Evolutionary conservation across 2,329 filamentous ascomycete genomes (phyloP).

Genomic region (Camillea tinctor): DNA sequence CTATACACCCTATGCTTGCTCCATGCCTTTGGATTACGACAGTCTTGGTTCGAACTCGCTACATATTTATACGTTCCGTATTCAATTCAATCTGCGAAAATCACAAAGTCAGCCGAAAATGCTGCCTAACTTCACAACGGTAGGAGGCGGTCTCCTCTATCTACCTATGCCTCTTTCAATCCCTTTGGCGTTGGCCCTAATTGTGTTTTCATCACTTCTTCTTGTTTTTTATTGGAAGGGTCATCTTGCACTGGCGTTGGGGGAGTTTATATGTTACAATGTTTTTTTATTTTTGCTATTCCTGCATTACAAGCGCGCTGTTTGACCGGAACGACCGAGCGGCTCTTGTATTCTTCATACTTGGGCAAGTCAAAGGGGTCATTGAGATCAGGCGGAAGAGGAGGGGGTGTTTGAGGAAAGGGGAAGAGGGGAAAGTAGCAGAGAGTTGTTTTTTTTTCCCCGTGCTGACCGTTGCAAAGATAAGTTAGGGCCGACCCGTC

Average conservation of each 20-base stretch:
- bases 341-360: not conserved
- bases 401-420: no score
- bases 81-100: not conserved
- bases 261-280: conserved; percentile 11
- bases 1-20: conserved; percentile 9
- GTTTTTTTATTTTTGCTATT: not conserved
- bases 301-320: not conserved
- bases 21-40: conserved; percentile 9
- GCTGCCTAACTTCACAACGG: not conserved
- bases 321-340: not conserved
- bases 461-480: not conserved
- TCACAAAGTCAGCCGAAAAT: not conserved
- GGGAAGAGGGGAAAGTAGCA: not conserved
- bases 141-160: not conserved
- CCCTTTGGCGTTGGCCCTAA: not conserved
- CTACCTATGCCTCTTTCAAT: not conserved
- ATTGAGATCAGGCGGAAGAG: no score
- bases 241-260: conserved; percentile 14
- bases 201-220: not conserved
- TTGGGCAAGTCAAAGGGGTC: not conserved
- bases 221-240: no score
- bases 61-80: conserved; percentile 5
- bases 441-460: no score
- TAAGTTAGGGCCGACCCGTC: not conserved
- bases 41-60: conserved; percentile 5